Percentiles rank a stretch among this genome's conserved stretches.
phyloP scores from a whole-genome alignment of 495 filamentous ascomycete genomes.

The Aspergillus incahuasiensis region DNA sequence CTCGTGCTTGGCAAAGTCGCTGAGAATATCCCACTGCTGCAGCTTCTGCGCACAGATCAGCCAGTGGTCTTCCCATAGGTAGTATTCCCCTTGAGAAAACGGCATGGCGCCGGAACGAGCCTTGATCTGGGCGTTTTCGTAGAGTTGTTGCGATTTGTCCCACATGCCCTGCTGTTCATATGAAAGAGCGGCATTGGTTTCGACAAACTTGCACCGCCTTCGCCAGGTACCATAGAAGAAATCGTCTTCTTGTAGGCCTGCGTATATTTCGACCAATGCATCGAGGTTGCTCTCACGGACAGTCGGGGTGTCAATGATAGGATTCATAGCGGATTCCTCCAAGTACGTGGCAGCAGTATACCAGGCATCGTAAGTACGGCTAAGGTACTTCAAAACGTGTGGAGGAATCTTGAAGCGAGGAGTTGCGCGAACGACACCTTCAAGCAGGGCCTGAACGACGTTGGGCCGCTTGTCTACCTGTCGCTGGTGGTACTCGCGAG shows the following conservation, averaged over 20 bases:
- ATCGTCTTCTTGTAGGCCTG: conserved; percentile 86
- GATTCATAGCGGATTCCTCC: conserved; percentile 77
- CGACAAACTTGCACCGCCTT: conserved; percentile 87
- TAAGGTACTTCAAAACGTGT: conserved; percentile 90
- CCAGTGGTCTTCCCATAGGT: conserved; percentile 99
- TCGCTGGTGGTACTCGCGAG: conserved; percentile 90
- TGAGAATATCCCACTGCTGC: conserved; percentile 96
- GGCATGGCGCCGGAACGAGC: conserved; percentile 87
- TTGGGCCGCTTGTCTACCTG: conserved; percentile 94
- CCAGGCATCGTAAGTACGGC: conserved; percentile 90
- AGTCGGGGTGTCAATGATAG: conserved; percentile 73
- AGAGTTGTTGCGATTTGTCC: conserved; percentile 95
- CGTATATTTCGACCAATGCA: conserved; percentile 86
- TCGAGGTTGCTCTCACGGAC: conserved; percentile 93
- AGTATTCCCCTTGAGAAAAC: conserved; percentile 95
- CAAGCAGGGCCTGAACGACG: conserved; percentile 84
- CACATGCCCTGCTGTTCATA: conserved; percentile 99
- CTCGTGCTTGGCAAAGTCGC: conserved; percentile 98
- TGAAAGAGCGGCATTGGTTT: conserved; percentile 92
- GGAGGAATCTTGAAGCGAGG: conserved; percentile 89
- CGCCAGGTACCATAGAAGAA: conserved; percentile 98
- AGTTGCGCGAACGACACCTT: conserved; percentile 73
- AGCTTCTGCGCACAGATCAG: conserved; percentile 94
- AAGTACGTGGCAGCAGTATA: conserved; percentile 81
- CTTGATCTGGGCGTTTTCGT: conserved; percentile 94